phyloP scores from a whole-genome alignment of 73 alveolate species.

The Urostyla sp. region DNA sequence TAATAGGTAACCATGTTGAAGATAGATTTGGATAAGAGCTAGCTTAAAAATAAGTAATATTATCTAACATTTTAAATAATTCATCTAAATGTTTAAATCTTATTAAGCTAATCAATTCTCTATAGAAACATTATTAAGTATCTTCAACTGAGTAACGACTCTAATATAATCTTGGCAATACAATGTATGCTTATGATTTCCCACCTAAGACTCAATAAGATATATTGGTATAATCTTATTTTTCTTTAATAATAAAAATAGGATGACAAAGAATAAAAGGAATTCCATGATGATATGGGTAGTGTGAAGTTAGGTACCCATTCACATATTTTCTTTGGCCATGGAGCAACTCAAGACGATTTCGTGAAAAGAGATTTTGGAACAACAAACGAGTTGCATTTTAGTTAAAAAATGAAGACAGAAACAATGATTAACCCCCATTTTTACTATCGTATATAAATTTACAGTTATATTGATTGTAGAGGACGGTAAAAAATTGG shows the following conservation, averaged over 20 bases:
- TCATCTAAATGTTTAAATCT: not conserved
- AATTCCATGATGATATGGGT: conserved; percentile 50
- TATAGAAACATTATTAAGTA: conserved; percentile 38
- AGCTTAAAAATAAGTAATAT: conserved; percentile 49
- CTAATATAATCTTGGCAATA: conserved; percentile 28
- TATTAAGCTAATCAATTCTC: not conserved
- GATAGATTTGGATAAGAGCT: conserved; percentile 87
- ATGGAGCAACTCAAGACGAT: conserved; percentile 77
- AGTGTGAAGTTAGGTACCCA: conserved; percentile 50
- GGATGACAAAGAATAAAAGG: conserved; percentile 60
- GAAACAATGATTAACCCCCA: conserved; percentile 70
- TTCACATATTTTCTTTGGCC: conserved; percentile 75
- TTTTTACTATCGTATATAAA: conserved; percentile 46
- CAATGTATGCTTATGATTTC: conserved; percentile 46
- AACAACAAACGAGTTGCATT: conserved; percentile 62
- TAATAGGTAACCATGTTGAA: conserved; percentile 88
- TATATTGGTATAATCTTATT: not conserved
- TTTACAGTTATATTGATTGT: not conserved
- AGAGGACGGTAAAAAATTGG: not conserved
- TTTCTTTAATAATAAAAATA: not conserved
- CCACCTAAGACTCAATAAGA: conserved; percentile 27
- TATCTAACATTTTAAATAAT: not conserved
- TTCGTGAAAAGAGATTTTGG: conserved; percentile 77
- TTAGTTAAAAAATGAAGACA: conserved; percentile 63
- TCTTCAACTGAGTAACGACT: conserved; percentile 24